Evolutionary conservation across 345 rosid species (phyloP), one percentile per base, ranked within the genome.

Genomic region (Salix suchowensis): DNA sequence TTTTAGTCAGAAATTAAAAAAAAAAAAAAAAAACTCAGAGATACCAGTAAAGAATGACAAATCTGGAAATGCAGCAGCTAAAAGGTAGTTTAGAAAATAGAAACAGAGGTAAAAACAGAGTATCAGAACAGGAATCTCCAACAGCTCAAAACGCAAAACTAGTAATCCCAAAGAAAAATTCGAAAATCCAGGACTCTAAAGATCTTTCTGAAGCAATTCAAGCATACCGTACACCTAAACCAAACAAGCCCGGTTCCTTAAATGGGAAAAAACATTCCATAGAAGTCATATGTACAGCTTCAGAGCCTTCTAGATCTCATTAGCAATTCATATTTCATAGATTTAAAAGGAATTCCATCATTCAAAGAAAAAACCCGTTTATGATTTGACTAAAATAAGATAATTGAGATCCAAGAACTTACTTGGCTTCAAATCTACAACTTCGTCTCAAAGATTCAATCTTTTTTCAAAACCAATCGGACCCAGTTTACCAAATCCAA

Each of bases 321-420:
- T 15, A 78, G 79, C 75, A 19, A 32, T 67, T 70, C 58, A 54
- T 12, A 19, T 26, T 67, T 70, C 58, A 54, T 12, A 71, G 28
- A 69, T 54, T n/a, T 65, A 68, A 76, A 67, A 69, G 58, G 52
- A 16, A 46, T 15, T 46, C 18, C 52, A 83, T 68, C 82, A 12
- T 64, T 28, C 52, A 66, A 76, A 71, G 11, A 32, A 73, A 76
- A 75, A 37, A 75, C 74, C 75, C 74, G 78, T 79, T 72, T 67
- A 83, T 75, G 80, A 81, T 78, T 75, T 71, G 75, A 81, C 77
- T 52, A 73, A 58, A 81, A 82, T 68, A 84, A 84, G 81, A 39
- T 30, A 80, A 89, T 84, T 85, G 83, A 89, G 97, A 93, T 89
- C 93, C 87, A 90, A 75, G 86, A 87, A 83, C 96, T 86, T 79